These are phyloP conservation scores for Lepidium didymum DNA, from an alignment of 345 rosid species.

Conservation along the genomic window DNA sequence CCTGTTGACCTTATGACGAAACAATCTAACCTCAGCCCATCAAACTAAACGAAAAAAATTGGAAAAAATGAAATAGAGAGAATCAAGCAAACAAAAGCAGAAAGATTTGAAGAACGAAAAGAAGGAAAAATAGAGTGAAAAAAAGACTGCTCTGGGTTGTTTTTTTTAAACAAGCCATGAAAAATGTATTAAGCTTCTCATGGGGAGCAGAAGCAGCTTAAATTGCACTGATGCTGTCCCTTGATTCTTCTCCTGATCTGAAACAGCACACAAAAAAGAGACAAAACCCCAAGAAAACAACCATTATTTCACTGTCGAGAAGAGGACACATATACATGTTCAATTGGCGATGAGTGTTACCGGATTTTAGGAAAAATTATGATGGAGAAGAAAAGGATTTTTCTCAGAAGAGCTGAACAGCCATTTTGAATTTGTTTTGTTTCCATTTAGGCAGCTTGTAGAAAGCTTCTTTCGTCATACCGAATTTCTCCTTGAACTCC, in stretches of 20 bases:
- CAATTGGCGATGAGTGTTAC: not conserved
- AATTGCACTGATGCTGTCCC: constrained; percentile 88
- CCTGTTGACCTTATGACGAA: constrained; percentile 22
- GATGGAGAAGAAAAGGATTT: constrained; percentile 10
- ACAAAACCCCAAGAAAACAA: not conserved
- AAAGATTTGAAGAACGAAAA: constrained; percentile 9
- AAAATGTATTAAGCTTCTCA: constrained; percentile 27
- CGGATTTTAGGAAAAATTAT: not conserved
- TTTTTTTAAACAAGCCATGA: constrained; percentile 28
- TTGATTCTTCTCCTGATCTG: constrained; percentile 30
- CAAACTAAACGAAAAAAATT: constrained; percentile 1
- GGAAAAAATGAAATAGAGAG: not conserved
- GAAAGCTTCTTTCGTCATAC: constrained; percentile 80
- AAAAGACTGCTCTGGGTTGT: constrained; percentile 13
- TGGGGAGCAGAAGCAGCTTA: constrained; percentile 86
- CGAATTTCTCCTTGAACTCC: constrained; percentile 90
- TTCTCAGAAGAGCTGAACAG: constrained; percentile 75
- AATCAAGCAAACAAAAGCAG: constrained; percentile 17
- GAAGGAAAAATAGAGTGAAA: not conserved
- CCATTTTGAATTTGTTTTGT: constrained; percentile 97
- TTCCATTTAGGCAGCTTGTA: constrained; percentile 95
- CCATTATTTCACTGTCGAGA: not conserved
- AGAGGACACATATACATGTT: not conserved
- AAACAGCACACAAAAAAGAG: not conserved
- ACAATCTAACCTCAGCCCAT: constrained; percentile 21